Evolutionary conservation across 306 rosid species (phyloP), one percentile per base, ranked within the genome.

Genomic region (Alnus glutinosa): DNA sequence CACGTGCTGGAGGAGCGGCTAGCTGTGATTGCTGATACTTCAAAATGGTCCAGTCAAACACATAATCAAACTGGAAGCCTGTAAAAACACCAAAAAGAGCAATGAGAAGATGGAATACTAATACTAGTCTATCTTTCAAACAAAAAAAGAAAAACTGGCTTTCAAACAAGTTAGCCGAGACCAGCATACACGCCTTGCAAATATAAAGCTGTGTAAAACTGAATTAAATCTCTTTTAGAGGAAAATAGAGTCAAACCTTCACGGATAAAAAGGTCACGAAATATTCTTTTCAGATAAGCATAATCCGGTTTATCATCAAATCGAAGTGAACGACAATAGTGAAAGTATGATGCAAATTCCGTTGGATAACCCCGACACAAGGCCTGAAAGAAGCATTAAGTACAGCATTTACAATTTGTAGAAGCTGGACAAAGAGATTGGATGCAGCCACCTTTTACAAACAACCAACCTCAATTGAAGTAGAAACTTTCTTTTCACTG

Each of bases 51-150:
- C 98, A 94, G 80, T 94, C 98, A 89, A 94, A 94, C 77, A 92
- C 98, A 77, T 92, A 92, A 87, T 94, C 98, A 79, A 94, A 92
- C 89, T 92, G 98, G 84, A 94, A 94, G 77, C 98, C 98, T 94
- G 88, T 68, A 80, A 70, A 58, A 55, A 77, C 77, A 51, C 68
- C 74, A 78, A 69, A 6, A 73, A 23, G 74, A 61, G 67, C 55
- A 72, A 76, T 63, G 47, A 79, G 68, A 76, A 58, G 59, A 55
- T 64, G 55, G 54, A 63, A 42, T 62, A 42, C 54, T 10, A 18
- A 75, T 58, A 4, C 37, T 51, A 77, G 63, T 52, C 46, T 18
- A 79, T 51, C 14, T 50, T 66, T 49, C 78, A 70, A 28, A 54
- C 36, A 47, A 19, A 49, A 48, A 48, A 9, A 48, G 9, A 48